Evolutionary conservation across 1,284 basidiomycete genomes (phyloP).

Genomic region (Sanghuangporus weigelae): DNA sequence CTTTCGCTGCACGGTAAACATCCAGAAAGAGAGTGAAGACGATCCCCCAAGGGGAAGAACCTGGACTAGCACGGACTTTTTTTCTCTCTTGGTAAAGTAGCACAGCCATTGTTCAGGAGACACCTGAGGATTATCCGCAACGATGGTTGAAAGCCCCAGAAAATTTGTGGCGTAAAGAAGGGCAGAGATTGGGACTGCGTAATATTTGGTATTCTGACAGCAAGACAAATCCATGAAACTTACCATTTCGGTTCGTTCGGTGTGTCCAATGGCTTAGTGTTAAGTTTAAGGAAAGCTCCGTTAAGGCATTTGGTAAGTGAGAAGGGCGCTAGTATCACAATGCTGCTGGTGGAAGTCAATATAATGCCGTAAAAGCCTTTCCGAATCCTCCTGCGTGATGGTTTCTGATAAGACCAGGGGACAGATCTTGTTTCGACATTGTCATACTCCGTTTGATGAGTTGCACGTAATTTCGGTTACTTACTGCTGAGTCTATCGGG

Average conservation of each 20-base stretch:
- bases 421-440: too few relatives aligned
- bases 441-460: too few relatives aligned
- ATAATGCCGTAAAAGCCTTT: background rate
- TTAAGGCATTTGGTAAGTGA: background rate
- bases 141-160: background rate
- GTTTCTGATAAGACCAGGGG: background rate
- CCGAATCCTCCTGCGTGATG: background rate
- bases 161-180: background rate
- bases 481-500: too few relatives aligned
- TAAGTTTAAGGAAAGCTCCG: background rate
- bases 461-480: too few relatives aligned
- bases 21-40: background rate
- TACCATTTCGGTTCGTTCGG: background rate
- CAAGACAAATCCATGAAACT: background rate
- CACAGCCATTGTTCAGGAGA: background rate
- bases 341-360: background rate
- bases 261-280: background rate
- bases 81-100: background rate
- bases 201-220: background rate
- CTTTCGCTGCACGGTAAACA: slow-evolving; percentile 5
- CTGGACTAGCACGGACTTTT: background rate
- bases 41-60: background rate
- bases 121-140: background rate
- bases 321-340: background rate
- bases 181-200: background rate